phyloP scores from a whole-genome alignment of 352 stramenopile species.

The Phytophthora pisi region DNA sequence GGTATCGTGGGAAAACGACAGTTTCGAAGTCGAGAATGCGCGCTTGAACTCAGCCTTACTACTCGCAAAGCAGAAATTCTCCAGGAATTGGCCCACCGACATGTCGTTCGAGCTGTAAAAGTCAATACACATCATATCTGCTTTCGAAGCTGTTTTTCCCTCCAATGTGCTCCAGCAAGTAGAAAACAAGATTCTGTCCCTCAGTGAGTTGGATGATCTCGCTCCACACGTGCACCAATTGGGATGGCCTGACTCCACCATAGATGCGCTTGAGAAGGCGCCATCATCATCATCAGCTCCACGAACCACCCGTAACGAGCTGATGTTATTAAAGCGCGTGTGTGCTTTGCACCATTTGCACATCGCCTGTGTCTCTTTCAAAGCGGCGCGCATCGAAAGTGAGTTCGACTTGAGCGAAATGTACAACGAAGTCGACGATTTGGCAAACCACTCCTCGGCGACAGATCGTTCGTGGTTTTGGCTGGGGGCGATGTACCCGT shows the following conservation, averaged over 20 bases:
- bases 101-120: conserved; percentile 88
- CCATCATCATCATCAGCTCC: conserved; percentile 26
- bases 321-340: conserved; percentile 87
- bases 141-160: conserved; percentile 76
- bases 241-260: conserved; percentile 39
- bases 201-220: conserved; percentile 57
- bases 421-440: conserved; percentile 83
- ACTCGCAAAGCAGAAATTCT: conserved; percentile 77
- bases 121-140: conserved; percentile 90
- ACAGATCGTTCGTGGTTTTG: conserved; percentile 65
- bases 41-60: conserved; percentile 80
- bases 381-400: conserved; percentile 77
- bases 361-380: conserved; percentile 83
- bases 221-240: conserved; percentile 69
- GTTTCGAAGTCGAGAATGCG: conserved; percentile 77
- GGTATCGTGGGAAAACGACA: conserved; percentile 87
- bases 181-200: conserved; percentile 83
- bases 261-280: conserved; percentile 20
- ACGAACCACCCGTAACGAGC: conserved; percentile 62
- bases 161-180: conserved; percentile 86
- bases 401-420: conserved; percentile 88
- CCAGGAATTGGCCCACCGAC: conserved; percentile 82
- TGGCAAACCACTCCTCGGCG: conserved; percentile 82
- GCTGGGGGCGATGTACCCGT: conserved; percentile 62
- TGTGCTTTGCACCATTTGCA: conserved; percentile 87